phyloP scores from a whole-genome alignment of 2,329 filamentous ascomycete genomes.

The Aspergillus sp. region DNA sequence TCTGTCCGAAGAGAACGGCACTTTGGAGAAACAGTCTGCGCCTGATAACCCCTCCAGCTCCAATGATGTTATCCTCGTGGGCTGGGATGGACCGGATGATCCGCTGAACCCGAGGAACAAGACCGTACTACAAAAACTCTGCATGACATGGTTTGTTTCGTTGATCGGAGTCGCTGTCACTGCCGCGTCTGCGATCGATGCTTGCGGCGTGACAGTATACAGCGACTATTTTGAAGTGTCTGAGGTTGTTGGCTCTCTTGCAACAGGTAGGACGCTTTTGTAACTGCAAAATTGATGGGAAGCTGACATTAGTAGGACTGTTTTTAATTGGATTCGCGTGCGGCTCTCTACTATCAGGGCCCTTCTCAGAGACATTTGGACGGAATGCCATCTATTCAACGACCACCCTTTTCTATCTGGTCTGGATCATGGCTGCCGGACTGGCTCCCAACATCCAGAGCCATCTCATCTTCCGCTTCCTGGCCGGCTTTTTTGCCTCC shows the following conservation, averaged over 20 bases:
- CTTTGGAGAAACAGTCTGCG: background rate
- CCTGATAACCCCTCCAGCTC: too few species aligned
- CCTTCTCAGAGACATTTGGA: constrained; percentile 50
- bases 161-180: constrained; percentile 53
- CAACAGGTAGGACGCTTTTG: constrained; percentile 26
- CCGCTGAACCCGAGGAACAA: constrained; percentile 41
- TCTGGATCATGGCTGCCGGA: constrained; percentile 51
- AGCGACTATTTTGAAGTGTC: constrained; percentile 47
- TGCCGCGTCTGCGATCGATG: constrained; percentile 52
- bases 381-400: constrained; percentile 51
- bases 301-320: background rate
- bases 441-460: constrained; percentile 50
- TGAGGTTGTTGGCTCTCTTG: constrained; percentile 52
- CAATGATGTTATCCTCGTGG: constrained; percentile 24
- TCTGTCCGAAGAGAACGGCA: constrained; percentile 3
- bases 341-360: constrained; percentile 51
- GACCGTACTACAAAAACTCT: constrained; percentile 30
- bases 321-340: constrained; percentile 47
- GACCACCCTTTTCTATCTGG: constrained; percentile 47
- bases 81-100: constrained; percentile 40
- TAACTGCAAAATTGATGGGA: too few species aligned
- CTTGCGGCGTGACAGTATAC: constrained; percentile 43
- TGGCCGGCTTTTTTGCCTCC: constrained; percentile 50
- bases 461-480: constrained; percentile 51
- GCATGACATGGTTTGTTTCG: constrained; percentile 45